Evolutionary conservation across 805 yeast species (phyloP).

Genomic region (Candida odintsovae): DNA sequence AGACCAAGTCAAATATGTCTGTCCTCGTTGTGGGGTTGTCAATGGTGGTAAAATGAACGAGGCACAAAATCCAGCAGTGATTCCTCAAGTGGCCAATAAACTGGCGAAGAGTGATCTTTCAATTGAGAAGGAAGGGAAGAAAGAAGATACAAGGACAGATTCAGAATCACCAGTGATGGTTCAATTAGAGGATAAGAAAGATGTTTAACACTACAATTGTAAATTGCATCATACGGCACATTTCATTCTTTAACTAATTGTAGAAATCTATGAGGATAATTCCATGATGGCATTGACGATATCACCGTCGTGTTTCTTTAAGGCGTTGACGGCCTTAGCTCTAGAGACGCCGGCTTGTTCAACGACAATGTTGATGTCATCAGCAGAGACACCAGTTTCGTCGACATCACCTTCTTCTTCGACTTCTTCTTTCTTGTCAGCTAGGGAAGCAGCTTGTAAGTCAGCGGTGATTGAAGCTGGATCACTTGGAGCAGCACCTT

Average conservation of each 20-base stretch:
- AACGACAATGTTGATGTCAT: conserved; percentile 78
- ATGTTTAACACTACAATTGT: background rate
- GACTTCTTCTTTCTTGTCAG: conserved; percentile 36
- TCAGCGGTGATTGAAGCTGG: conserved; percentile 82
- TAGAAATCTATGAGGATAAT: conserved; percentile 31
- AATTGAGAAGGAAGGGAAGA: background rate
- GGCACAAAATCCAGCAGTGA: background rate
- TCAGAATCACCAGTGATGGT: background rate
- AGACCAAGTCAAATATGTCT: conserved; percentile 43
- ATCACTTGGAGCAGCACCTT: conserved; percentile 54
- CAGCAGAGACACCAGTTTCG: conserved; percentile 75
- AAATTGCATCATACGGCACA: background rate
- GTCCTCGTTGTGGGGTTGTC: conserved; percentile 57
- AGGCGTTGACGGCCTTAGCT: conserved; percentile 87
- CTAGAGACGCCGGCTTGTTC: conserved; percentile 90
- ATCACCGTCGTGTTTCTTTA: conserved; percentile 85
- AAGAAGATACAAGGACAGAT: background rate
- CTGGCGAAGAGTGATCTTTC: background rate
- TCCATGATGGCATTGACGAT: conserved; percentile 96
- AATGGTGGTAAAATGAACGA: conserved; percentile 21
- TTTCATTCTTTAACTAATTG: conserved; percentile 16
- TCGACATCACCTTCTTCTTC: conserved; percentile 71
- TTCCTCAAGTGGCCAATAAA: background rate
- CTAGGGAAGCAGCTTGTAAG: conserved; percentile 60
- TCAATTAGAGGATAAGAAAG: background rate